Percentiles rank a stretch among this genome's conserved stretches.
phyloP scores from a whole-genome alignment of 768 basidiomycete genomes.

The Boletellus ananiceps region DNA sequence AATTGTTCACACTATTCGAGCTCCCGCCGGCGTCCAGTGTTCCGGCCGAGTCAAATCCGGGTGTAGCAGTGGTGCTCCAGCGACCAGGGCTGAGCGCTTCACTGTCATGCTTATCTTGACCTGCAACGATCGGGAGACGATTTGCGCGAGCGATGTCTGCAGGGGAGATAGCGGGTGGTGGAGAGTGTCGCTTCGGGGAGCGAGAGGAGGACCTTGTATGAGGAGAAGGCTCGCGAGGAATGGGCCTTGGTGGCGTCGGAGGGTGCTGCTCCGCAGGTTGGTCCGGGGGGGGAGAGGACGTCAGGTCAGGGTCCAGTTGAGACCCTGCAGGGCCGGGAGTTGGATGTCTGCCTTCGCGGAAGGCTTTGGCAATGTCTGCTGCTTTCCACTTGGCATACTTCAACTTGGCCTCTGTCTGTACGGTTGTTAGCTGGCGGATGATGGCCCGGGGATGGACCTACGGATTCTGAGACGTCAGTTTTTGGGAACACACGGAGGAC shows the following conservation, averaged over 20 bases:
- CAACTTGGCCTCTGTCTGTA: conserved; percentile 79
- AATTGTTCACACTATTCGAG: conserved; percentile 21
- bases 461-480: conserved; percentile 52
- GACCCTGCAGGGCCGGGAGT: conserved; percentile 69
- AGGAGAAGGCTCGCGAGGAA: conserved; percentile 26
- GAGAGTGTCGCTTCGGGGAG: conserved; percentile 31
- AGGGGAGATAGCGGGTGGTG: conserved; percentile 29
- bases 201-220: conserved; percentile 19
- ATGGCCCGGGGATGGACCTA: conserved; percentile 28
- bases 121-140: conserved; percentile 20
- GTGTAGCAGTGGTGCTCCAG: conserved; percentile 78
- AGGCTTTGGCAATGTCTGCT: conserved; percentile 88
- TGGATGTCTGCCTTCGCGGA: conserved; percentile 89
- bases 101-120: conserved; percentile 28
- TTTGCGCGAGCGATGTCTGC: conserved; percentile 29
- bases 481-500: conserved; percentile 74
- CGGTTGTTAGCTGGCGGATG: conserved; percentile 1
- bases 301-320: conserved; percentile 22
- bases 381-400: conserved; percentile 98
- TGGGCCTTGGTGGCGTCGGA: conserved; percentile 16
- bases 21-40: conserved; percentile 12
- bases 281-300: conserved; percentile 12
- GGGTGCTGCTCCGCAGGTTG: conserved; percentile 14
- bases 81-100: conserved; percentile 45
- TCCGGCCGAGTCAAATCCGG: conserved; percentile 43